A percentile compares a stretch with the other conserved stretches of the same genome.
phyloP scores from a whole-genome alignment of 192 early-diverging fungal genomes.

The Oehlia diaphana region DNA sequence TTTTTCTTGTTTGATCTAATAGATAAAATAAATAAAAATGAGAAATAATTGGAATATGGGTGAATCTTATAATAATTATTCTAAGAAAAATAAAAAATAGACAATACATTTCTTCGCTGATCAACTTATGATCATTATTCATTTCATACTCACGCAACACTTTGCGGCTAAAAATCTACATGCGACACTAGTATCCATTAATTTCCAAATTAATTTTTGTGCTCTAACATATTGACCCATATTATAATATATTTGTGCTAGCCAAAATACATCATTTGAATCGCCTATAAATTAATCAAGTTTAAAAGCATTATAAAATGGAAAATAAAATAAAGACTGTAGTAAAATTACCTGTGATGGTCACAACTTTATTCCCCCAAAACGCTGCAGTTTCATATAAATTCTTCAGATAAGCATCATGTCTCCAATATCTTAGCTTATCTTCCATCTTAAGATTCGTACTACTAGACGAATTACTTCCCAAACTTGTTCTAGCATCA shows the following conservation, averaged over 20 bases:
- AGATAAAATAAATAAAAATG: background rate
- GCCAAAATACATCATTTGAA: conserved; percentile 48
- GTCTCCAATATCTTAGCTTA: conserved; percentile 50
- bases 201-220: conserved; percentile 45
- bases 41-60: background rate
- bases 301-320: conserved; percentile 3
- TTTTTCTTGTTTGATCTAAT: conserved; percentile 50
- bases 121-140: background rate
- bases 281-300: conserved; percentile 35
- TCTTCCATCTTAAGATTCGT: conserved; percentile 31
- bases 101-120: conserved; percentile 8
- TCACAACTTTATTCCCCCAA: conserved; percentile 68
- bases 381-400: conserved; percentile 58
- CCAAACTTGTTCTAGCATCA: background rate
- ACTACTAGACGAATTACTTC: background rate
- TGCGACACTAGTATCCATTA: conserved; percentile 43
- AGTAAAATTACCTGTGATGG: conserved; percentile 51
- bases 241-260: conserved; percentile 51
- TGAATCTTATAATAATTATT: background rate
- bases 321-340: background rate
- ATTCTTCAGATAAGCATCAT: conserved; percentile 53
- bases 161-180: conserved; percentile 56
- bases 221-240: conserved; percentile 50
- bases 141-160: conserved; percentile 48
- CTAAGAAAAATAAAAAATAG: background rate